Base-by-base conservation (phyloP, 306 rosid genomes). In the Alnus glutinosa region DNA sequence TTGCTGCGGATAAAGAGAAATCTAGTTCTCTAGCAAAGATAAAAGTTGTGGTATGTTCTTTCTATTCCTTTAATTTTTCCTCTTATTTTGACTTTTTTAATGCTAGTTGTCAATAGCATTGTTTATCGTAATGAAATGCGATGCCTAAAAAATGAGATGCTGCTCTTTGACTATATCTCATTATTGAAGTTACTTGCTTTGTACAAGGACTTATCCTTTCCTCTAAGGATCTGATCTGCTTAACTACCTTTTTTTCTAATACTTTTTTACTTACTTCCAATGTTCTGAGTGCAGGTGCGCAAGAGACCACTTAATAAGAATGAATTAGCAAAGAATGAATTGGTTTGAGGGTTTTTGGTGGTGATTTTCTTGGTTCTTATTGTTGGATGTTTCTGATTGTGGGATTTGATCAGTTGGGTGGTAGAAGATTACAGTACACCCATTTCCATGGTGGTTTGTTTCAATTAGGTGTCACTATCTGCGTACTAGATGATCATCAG, bases 291-390 rank as follows among this genome's bases (percentile, higher is more conserved):
- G 79, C 94, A 96, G 99, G 99, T 96, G 77, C 94, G 99, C 74
- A 96, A 96, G 83, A 91, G 99, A 78, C 99, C 99, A 28, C 88
- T 96, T 70, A 96, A 96, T 75, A 93, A 96, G 82, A 96, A 93
- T 83, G 99, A 96, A 81, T 79, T 93, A 76, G 91, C 92, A 37
- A 96, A 96, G 86, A 91, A 90, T 77, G 99, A 96, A n/a, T n/a
- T n/a, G n/a, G n/a, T n/a, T n/a, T n/a, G n/a, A n/a, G n/a, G n/a
- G n/a, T n/a, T n/a, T n/a, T n/a, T n/a, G n/a, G n/a, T n/a, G n/a
- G n/a, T n/a, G n/a, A n/a, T n/a, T n/a, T n/a, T n/a, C n/a, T n/a
- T n/a, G n/a, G n/a, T n/a, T n/a, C n/a, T n/a, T n/a, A n/a, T n/a
- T n/a, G n/a, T n/a, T n/a, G n/a, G n/a, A n/a, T n/a, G n/a, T n/a